Base-by-base conservation (phyloP, 306 rosid species). In the Prunus dulcis region DNA sequence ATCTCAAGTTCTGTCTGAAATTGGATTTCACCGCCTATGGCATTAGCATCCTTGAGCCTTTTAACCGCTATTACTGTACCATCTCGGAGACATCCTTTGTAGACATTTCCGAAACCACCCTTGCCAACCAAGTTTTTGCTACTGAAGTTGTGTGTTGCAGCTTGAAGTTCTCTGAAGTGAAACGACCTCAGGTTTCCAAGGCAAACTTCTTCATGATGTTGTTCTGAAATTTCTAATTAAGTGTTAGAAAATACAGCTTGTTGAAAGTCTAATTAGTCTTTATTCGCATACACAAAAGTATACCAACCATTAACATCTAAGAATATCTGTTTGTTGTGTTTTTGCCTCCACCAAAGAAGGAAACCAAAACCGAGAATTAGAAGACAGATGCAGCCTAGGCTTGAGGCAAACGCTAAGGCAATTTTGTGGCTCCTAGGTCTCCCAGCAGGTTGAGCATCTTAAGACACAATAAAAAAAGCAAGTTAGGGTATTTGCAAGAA, bases 101-200 rank as follows among this genome's bases (percentile, higher is more conserved):
- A 95, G n/a, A 95, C 99, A 84, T 95, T 83, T 56, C 97, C 99
- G 27, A 89, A 95, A 15, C 99, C 99, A 15, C 99, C 99, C 80
- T 89, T 92, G 1, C 97, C 99, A 28, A 92, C 56, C 87, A 95
- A 78, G 83, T 92, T 90, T 73, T 90, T 92, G 86, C 89, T 83
- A 91, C 97, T 89, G 91, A 95, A 95, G 78, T 88, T 89, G 80
- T 89, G 85, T 63, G 99, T 95, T 22, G 97, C 97, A 61, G 84
- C 63, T 66, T 96, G 99, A 81, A 96, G 97, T 67, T 96, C 99
- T 88, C 93, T 84, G 83, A 92, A 92, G 73, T 86, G 93, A 72
- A 92, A 92, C 77, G 86, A 87, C 83, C 75, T 89, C 55, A 96
- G 85, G 85, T 96, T 96, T 79, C 99, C 99, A 11, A 96, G 93